Evolutionary conservation across 805 yeast genomes (phyloP), one percentile per base, ranked within the genome.

Genomic region (Yarrowia hollandica): DNA sequence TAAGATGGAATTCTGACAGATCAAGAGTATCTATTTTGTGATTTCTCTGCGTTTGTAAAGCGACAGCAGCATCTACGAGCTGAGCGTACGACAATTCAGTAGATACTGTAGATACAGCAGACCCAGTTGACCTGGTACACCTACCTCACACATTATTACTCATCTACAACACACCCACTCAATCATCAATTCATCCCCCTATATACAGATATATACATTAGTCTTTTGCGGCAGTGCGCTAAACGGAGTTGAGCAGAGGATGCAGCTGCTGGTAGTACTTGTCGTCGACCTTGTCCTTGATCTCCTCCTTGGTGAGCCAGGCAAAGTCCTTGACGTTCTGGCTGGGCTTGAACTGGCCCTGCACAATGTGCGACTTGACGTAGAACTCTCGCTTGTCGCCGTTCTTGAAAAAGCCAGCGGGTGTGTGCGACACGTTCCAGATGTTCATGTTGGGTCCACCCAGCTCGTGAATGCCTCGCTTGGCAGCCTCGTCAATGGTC

Each of bases 391-490:
- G 77, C 12, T 63, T 60, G 7, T 67, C 67, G 12, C 65, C 52
- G 62, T 75, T 78, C 64, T 81, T 77, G 62, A 85, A 68, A 21
- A 52, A 35, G 23, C 59, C 59, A 21, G 60, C 50, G 37, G 99
- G 98, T 5, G 86, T 86, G 60, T 82, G 82, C 21, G 98, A 90
- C n/a, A 94, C 96, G 18, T 87, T 82, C 88, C 95, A 92, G 41
- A 90, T 86, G 73, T 90, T 87, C 69, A 94, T 81, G 59, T 78
- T 71, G 10, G 77, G 81, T 28, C 96, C 96, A 16, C 96, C 96
- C 18, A 87, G 66, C 19, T 72, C 66, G 69, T 82, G 79, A 60
- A 94, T 74, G 0, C 96, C 95, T 48, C 79, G 73, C 71, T 88
- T 89, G 2, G 96, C 96, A 33, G 83, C 79, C 60, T 73, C 74